phyloP scores from a whole-genome alignment of 2,329 filamentous ascomycete genomes.

The Lachnellula subtilissima region DNA sequence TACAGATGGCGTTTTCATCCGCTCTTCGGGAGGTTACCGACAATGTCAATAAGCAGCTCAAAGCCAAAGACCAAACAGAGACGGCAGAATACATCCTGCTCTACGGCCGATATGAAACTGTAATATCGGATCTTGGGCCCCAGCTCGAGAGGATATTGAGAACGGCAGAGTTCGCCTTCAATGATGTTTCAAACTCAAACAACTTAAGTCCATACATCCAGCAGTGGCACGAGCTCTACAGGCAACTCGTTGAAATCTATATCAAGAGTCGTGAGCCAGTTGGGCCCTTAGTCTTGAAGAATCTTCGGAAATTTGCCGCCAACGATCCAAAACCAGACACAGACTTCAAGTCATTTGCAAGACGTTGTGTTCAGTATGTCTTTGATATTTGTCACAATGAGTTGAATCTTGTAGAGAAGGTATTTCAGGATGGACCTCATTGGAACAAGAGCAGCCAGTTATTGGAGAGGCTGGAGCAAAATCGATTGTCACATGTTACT shows the following conservation, averaged over 20 bases:
- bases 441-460: conserved; percentile 26
- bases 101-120: conserved; percentile 60
- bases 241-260: conserved; percentile 50
- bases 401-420: conserved; percentile 24
- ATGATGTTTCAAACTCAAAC: conserved; percentile 64
- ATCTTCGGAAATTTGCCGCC: conserved; percentile 42
- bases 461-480: conserved; percentile 26
- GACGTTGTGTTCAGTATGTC: conserved; percentile 26
- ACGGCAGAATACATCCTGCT: conserved; percentile 66
- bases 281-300: conserved; percentile 52
- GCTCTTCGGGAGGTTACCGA: conserved; percentile 48
- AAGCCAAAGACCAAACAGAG: conserved; percentile 61
- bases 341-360: conserved; percentile 29
- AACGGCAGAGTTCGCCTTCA: conserved; percentile 37
- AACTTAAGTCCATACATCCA: conserved; percentile 55
- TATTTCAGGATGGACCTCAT: conserved; percentile 28
- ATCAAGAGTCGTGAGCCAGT: conserved; percentile 42
- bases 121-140: conserved; percentile 52
- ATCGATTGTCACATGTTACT: conserved; percentile 25
- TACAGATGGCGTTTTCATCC: conserved; percentile 35
- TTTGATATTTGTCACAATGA: conserved; percentile 32
- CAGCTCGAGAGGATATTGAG: conserved; percentile 55
- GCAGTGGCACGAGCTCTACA: conserved; percentile 53
- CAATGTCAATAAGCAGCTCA: conserved; percentile 58
- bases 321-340: conserved; percentile 23